Evolutionary conservation across 2,329 filamentous ascomycete genomes (phyloP), one percentile per base, ranked within the genome.

Genomic region (Aspergillus hortae): DNA sequence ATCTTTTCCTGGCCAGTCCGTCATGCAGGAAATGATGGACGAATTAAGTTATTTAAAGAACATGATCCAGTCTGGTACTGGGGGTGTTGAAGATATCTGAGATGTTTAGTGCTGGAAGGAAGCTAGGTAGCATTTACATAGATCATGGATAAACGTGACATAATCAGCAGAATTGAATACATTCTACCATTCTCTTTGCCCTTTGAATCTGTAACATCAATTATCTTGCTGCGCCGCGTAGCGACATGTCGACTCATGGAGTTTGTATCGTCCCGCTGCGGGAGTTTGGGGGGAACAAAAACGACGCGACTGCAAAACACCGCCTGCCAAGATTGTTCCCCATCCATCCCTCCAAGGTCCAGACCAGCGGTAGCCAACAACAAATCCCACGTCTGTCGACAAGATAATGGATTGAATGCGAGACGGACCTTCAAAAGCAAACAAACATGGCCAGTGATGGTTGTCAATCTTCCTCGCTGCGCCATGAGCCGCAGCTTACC

Each of bases 41-140:
- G 78, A 81, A 55, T 65, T 80, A 63, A 76, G 76, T 49, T 80
- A 81, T 60, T 63, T 81, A 38, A 75, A 76, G 21, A 70, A 71
- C 48, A 68, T 77, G 53, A 80, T 80, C 32, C 67, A 70, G 49
- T 64, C 64, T 52, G 67, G 64, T 23, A 46, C 25, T 57, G 55
- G 62, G 35, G 63, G 57, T 17, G 21, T 59, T 6, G 36, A 44
- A 25, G 27, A 27, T 12, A 19, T 43, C 5, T 42, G 17, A 27
- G 15, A n/a, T 38, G 32, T 30, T 11, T 30, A 30, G 27, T 11
- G 27, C 7, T 30, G 27, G 27, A 30, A 30, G 27, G 9, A 30
- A 30, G 7, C 27, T 10, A 30, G 27, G 27, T 30, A 30, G 27
- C 27, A 30, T 30, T 30, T 30, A 10, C 27, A 38, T 38, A 38